A percentile compares a stretch with the other conserved stretches of the same genome.
phyloP scores from a whole-genome alignment of 306 rosid species.

The Rosa rugosa region DNA sequence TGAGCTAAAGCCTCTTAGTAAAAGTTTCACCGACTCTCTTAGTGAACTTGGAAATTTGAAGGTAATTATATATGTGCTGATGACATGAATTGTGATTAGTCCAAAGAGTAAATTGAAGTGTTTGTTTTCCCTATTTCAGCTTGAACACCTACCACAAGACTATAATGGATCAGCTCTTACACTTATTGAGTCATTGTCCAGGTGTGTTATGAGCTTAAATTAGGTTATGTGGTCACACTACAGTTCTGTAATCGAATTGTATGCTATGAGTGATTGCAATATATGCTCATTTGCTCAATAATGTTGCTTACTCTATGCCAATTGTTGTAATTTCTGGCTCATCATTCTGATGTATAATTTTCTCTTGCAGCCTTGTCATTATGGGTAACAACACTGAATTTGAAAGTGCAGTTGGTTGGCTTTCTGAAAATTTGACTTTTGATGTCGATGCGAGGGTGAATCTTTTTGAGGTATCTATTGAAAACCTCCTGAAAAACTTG shows the following conservation, averaged over 20 bases:
- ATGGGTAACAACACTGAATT: constrained; percentile 89
- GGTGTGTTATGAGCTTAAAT: constrained; percentile 40
- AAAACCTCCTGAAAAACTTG: constrained; percentile 4
- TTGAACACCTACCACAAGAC: constrained; percentile 75
- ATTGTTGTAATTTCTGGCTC: constrained; percentile 3
- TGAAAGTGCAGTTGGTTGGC: constrained; percentile 81
- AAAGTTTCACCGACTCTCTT: constrained; percentile 80
- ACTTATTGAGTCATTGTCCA: constrained; percentile 87
- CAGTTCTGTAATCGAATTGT: neutral
- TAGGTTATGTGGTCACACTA: neutral
- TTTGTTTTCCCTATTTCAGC: constrained; percentile 53
- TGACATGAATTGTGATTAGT: constrained; percentile 11
- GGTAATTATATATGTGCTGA: constrained; percentile 34
- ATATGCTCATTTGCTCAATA: constrained; percentile 23
- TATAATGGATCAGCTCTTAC: constrained; percentile 91
- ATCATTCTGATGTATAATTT: constrained; percentile 24
- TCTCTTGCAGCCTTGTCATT: constrained; percentile 66
- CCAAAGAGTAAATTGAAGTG: constrained; percentile 25
- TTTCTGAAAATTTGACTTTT: constrained; percentile 77
- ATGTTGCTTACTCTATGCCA: constrained; percentile 8
- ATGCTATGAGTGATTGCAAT: neutral
- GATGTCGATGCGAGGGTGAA: constrained; percentile 86
- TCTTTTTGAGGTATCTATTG: constrained; percentile 78
- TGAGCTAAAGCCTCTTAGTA: constrained; percentile 88
- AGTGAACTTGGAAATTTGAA: constrained; percentile 91